Evolutionary conservation across 2,329 filamentous ascomycete species (phyloP), one percentile per base, ranked within the genome.

Genomic region (Penicillium sclerotigenum): DNA sequence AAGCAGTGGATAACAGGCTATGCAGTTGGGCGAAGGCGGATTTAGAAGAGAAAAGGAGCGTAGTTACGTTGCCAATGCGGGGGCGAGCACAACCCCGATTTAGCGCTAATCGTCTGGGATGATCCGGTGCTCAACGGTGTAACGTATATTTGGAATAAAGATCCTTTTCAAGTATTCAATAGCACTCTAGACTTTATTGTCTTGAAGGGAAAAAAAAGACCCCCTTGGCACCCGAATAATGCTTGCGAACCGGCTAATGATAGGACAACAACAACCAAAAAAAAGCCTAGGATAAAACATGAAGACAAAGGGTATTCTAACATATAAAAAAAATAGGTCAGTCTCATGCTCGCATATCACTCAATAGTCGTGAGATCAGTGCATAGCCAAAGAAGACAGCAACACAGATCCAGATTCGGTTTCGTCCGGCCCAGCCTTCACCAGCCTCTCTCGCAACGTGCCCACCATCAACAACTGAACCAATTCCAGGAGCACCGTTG

Each of bases 311-410:
- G 38, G 45, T 47, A 52, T 47, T 29, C 54, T 33, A 34, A 51
- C 48, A 33, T 43, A 33, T 5, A 5, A 24, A n/a, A 16, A 20
- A 22, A 22, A 31, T 29, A 42, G 5, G 18, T 40, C 28, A 31
- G 38, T n/a, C 43, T 71, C 60, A 73, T 57, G 65, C 68, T 58
- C 68, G 70, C 40, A 74, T 75, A 47, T 82, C 80, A 37, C 86
- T 85, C 33, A 96, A 74, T 14, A 96, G 73, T 64, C 93, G 82
- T 31, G 90, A 88, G 54, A 95, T 80, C 47, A 96, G 75, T 11
- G 96, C 91, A 74, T 97, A 97, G 16, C 87, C 75, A 68, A 97
- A 89, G 28, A 97, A 79, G 18, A 85, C 75, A 0, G 81, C 85
- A 9, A 89, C 83, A 1, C 85, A 81, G 45, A 96, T 78, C 67